phyloP scores from a whole-genome alignment of 371 early-diverging fungal species.

The Funneliformis caledonium region DNA sequence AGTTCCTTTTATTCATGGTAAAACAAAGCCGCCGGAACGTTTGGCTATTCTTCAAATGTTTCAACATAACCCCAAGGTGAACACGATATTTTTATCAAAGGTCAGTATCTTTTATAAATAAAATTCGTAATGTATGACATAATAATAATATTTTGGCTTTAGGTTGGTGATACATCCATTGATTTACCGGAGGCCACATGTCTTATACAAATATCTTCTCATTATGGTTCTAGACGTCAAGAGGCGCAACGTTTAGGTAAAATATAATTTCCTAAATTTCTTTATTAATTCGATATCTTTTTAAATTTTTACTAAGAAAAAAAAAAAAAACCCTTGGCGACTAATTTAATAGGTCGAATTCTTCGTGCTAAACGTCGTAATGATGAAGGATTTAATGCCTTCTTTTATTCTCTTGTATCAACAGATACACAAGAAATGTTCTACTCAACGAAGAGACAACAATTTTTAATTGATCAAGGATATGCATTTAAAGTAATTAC shows the following conservation, averaged over 20 bases:
- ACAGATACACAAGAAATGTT: conserved; percentile 99
- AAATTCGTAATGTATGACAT: not conserved
- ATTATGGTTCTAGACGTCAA: conserved; percentile 99
- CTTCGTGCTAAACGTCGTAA: conserved; percentile 97
- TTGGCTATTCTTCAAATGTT: conserved; percentile 96
- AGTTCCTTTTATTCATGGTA: conserved; percentile 98
- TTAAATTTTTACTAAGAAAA: not conserved
- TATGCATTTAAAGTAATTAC: conserved; percentile 97
- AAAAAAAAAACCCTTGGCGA: not conserved
- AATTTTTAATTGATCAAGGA: conserved; percentile 99
- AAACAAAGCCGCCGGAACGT: conserved; percentile 95
- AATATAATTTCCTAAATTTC: not conserved
- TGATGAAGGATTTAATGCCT: conserved; percentile 96
- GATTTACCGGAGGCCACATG: conserved; percentile 99
- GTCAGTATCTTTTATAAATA: conserved; percentile 51
- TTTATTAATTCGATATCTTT: not conserved
- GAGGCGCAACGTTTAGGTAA: conserved; percentile 98
- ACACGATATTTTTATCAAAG: conserved; percentile 98
- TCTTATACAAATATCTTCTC: conserved; percentile 98
- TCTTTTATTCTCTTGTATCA: conserved; percentile 98
- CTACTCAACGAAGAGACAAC: conserved; percentile 98
- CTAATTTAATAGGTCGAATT: conserved; percentile 73
- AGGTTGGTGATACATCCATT: conserved; percentile 98
- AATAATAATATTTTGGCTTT: not conserved
- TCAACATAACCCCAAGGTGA: conserved; percentile 91